Base-by-base conservation (phyloP, 2,329 filamentous ascomycete genomes). In the Cryphonectria japonica region DNA sequence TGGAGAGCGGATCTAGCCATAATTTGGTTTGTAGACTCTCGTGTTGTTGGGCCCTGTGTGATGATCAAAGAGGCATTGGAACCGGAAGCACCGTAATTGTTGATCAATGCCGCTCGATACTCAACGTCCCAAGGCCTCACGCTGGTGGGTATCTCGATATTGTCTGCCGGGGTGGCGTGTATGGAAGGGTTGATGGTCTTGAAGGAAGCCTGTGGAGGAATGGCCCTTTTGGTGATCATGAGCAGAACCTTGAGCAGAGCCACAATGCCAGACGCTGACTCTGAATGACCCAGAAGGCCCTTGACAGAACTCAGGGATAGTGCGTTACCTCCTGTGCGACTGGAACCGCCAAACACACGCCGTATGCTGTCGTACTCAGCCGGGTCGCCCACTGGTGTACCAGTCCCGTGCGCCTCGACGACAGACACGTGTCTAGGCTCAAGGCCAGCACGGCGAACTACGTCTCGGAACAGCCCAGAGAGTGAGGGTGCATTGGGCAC, bases 361-460 rank as follows among this genome's bases (percentile, higher is more conserved):
- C 79, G 79, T 3, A 82, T 74, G 43, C 78, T 78, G 2, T 74
- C 78, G 60, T 80, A 71, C 69, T 78, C 76, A 2, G 73, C 71
- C 1, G 80, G 80, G 62, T 84, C 82, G 0, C 82, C 83, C 0
- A 80, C 80, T 5, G 74, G 74, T 6, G 83, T 85, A 5, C 83
- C 83, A 0, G 83, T 85, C 0, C 83, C 83, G 62, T 86, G 84
- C 2, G 78, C 77, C 66, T 83, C 81, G 8, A 82, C 76, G 13
- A 77, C 75, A 0, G 77, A 69, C 11, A 81, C 75, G 1, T 77
- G 68, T 0, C 71, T 54, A 0, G 79, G 75, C 1, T 71, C 65
- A 0, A 80, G 60, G 1, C 73, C 65, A 13, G 76, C 73, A 39
- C 74, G 70, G 1, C 61, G 26, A 50, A 82, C 78, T 0, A 80